Percentiles rank a stretch among this genome's conserved stretches.
Conservation (phyloP, 495 filamentous ascomycete genomes). For the Penicillium salamii region DNA sequence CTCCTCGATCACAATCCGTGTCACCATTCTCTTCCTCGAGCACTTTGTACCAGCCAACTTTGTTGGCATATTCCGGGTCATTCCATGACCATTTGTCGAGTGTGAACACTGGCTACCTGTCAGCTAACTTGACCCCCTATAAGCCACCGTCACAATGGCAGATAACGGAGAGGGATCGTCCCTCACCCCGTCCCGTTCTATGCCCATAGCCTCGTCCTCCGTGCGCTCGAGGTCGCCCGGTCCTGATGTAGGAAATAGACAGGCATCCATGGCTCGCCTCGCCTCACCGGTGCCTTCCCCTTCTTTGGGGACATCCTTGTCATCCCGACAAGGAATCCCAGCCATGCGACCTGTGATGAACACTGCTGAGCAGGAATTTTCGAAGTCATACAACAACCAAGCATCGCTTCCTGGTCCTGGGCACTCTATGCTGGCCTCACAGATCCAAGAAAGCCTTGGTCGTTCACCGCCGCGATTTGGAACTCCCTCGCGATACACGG, state of each 20-base stretch:
- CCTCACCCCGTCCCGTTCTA: conserved; percentile 26
- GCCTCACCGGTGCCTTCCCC: conserved; percentile 64
- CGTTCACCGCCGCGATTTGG: conserved; percentile 49
- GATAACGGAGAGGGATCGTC: conserved; percentile 43
- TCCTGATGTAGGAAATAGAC: conserved; percentile 53
- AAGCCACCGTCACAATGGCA: conserved; percentile 24
- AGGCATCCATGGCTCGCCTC: conserved; percentile 67
- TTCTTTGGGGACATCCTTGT: conserved; percentile 40
- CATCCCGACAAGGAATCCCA: conserved; percentile 41
- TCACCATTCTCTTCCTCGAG: not conserved
- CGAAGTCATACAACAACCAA: conserved; percentile 29
- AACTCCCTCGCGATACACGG: conserved; percentile 52
- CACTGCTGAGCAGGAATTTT: conserved; percentile 31
- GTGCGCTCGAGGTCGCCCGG: conserved; percentile 40
- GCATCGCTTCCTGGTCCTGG: conserved; percentile 61
- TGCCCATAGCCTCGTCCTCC: conserved; percentile 39
- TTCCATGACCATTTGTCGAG: conserved; percentile 8
- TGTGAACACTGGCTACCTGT: not conserved
- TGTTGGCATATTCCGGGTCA: not conserved
- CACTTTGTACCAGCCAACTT: not conserved
- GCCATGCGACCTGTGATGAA: conserved; percentile 18
- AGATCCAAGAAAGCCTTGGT: conserved; percentile 62
- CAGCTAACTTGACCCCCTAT: conserved; percentile 6
- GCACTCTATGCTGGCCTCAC: conserved; percentile 72
- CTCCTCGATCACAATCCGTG: conserved; percentile 6